phyloP scores from a whole-genome alignment of 2,329 filamentous ascomycete species.

The Colletotrichum acutatum region DNA sequence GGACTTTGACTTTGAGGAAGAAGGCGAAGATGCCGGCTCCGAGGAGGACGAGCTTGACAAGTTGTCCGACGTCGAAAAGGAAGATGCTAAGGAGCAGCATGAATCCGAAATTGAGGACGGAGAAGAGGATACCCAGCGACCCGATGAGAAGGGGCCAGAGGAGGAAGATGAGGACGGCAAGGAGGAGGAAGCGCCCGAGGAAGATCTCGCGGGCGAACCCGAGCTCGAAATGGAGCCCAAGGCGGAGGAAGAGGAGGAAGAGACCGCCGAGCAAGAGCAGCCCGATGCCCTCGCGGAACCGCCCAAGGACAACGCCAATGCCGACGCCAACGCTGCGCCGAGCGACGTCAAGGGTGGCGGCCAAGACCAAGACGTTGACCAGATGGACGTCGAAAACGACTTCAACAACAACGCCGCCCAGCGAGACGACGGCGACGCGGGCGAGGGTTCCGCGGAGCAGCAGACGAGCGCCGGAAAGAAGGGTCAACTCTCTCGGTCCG shows the following conservation, averaged over 20 bases:
- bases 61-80: slow-evolving; percentile 61
- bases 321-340: slow-evolving; percentile 68
- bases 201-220: slow-evolving; percentile 48
- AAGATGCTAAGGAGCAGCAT: slow-evolving; percentile 51
- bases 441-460: slow-evolving; percentile 72
- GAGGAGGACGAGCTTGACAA: slow-evolving; percentile 69
- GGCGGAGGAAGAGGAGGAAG: slow-evolving; percentile 63
- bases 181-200: slow-evolving; percentile 53
- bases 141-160: slow-evolving; percentile 44
- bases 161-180: slow-evolving; percentile 43
- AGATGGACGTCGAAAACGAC: slow-evolving; percentile 71
- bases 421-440: slow-evolving; percentile 73
- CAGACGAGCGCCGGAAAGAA: slow-evolving; percentile 73
- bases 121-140: slow-evolving; percentile 43
- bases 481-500: slow-evolving; percentile 62
- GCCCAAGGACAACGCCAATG: slow-evolving; percentile 58
- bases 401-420: slow-evolving; percentile 70
- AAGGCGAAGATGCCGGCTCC: slow-evolving; percentile 64
- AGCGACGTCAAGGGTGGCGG: slow-evolving; percentile 74
- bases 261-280: slow-evolving; percentile 48
- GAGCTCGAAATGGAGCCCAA: slow-evolving; percentile 60
- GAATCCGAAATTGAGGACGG: slow-evolving; percentile 49
- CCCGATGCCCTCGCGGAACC: slow-evolving; percentile 48
- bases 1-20: slow-evolving; percentile 83
- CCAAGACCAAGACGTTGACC: slow-evolving; percentile 72